Base-by-base conservation (phyloP, 371 early-diverging fungal genomes). In the Amoeboaphelidium protococcarum region DNA sequence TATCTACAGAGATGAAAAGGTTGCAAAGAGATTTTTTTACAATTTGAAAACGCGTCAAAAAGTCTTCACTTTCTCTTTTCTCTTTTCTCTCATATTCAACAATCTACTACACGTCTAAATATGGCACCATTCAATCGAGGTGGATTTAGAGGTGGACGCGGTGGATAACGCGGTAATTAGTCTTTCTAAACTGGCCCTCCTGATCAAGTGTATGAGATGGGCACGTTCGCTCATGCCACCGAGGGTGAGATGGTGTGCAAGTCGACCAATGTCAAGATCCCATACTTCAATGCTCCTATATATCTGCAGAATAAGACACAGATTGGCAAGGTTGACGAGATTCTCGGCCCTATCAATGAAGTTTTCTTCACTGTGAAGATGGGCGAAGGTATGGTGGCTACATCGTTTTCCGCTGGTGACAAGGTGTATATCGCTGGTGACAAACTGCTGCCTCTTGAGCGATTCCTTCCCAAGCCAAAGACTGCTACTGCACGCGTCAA, bases 291-390 rank as follows among this genome's bases (percentile, higher is more conserved):
- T 62, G 91, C 99, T 2, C 90, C 90, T 42, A 86, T 98, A 48
- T 90, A 74, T 67, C 71, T 89, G 47, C 81, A 86, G 58, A 89
- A 91, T 73, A 92, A 95, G 71, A 77, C 81, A 41, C 88, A 82
- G 62, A 89, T 98, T 57, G 99, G 99, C 54, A 94, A 94, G 59
- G 89, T 98, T n/a, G 97, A 98, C 54, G 99, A 98, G 65, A 92
- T 98, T 52, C 73, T 96, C 25, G 99, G 99, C 40, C 90, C 91
- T 41, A 70, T 96, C 61, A 90, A 87, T 64, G 87, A 95, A 61
- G 83, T 94, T 24, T 85, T 72, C 59, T 91, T 95, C 58, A 89
- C 92, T 25, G 87, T 95, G 50, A 91, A 90, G 72, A 70, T 87
- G 51, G 76, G 78, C 58, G 88, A 88, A 45, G 91, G 91, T 49